A percentile compares a stretch with the other conserved stretches of the same genome.
These are phyloP conservation scores for Neospora caninum DNA, from an alignment of 169 alveolate species.

Conservation along the genomic window DNA sequence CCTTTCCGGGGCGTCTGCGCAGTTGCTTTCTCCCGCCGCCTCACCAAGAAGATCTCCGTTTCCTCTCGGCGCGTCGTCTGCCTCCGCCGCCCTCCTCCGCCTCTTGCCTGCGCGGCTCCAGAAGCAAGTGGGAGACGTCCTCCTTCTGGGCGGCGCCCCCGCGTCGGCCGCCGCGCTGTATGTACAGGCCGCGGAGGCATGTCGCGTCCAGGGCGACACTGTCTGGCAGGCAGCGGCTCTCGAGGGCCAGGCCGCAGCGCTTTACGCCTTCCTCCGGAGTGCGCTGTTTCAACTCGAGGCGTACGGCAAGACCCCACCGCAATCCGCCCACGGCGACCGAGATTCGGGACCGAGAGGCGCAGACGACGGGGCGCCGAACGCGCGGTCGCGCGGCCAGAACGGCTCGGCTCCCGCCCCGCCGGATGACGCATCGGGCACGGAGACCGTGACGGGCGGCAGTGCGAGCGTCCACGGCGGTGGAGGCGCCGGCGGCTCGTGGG, in stretches of 20 bases:
- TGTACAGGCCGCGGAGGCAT: constrained; percentile 49
- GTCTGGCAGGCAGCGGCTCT: constrained; percentile 57
- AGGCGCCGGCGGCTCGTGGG: not conserved
- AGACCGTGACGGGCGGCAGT: not conserved
- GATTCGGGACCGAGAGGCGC: not conserved
- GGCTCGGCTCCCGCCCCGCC: not conserved
- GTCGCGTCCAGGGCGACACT: constrained; percentile 48
- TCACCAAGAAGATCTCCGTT: not conserved
- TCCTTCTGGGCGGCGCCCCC: constrained; percentile 58
- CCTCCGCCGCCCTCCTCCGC: constrained; percentile 29
- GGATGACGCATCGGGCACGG: not conserved
- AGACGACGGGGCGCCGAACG: not conserved
- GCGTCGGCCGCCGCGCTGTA: constrained; percentile 49
- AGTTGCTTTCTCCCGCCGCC: not conserved
- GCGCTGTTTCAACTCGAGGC: constrained; percentile 2
- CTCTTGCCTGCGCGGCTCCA: constrained; percentile 54
- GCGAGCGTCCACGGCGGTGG: not conserved
- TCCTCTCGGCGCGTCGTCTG: not conserved
- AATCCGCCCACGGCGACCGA: not conserved
- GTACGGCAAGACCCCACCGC: not conserved
- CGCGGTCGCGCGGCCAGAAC: not conserved
- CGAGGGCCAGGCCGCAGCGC: constrained; percentile 59
- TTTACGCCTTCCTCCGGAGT: constrained; percentile 32
- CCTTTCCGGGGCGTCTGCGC: not conserved
- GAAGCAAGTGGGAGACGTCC: constrained; percentile 37